Evolutionary conservation across 2,329 filamentous ascomycete species (phyloP).

Genomic region (Microdochium paspali): DNA sequence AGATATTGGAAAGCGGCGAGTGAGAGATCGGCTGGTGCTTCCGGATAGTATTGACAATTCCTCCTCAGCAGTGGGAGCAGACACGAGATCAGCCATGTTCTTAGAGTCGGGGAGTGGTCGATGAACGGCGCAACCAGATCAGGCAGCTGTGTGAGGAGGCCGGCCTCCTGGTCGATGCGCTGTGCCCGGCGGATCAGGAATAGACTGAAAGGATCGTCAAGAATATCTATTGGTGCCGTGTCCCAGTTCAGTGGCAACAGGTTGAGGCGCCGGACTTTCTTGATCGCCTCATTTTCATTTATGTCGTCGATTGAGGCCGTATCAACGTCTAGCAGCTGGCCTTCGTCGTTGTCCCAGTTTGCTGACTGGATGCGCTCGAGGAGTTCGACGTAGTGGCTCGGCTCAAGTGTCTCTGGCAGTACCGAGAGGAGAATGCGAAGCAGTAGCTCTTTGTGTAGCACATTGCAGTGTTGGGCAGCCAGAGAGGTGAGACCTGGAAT

Average conservation of each 20-base stretch:
- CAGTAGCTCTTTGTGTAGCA: constrained; percentile 54
- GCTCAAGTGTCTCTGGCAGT: constrained; percentile 61
- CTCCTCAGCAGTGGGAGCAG: constrained; percentile 60
- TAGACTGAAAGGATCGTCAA: constrained; percentile 44
- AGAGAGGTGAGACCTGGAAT: constrained; percentile 53
- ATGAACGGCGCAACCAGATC: constrained; percentile 62
- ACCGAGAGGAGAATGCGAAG: constrained; percentile 69
- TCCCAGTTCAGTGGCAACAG: constrained; percentile 47
- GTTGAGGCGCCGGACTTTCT: constrained; percentile 52
- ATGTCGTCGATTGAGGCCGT: constrained; percentile 45
- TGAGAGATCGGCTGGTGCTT: constrained; percentile 35
- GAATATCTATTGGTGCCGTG: constrained; percentile 33
- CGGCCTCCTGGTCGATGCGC: constrained; percentile 61
- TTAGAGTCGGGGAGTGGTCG: constrained; percentile 47
- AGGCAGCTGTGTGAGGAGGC: constrained; percentile 59
- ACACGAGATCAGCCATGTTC: constrained; percentile 59
- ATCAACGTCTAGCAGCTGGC: constrained; percentile 38
- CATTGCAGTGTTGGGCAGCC: constrained; percentile 42
- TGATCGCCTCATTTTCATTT: constrained; percentile 54
- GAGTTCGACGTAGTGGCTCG: constrained; percentile 52
- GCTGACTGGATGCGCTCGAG: constrained; percentile 46
- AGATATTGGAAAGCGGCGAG: constrained; percentile 56
- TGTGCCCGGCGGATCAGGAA: constrained; percentile 63
- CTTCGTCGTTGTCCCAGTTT: constrained; percentile 27
- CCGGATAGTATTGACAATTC: constrained; percentile 60